phyloP scores from a whole-genome alignment of 352 stramenopile species.

The Peronospora farinosa region DNA sequence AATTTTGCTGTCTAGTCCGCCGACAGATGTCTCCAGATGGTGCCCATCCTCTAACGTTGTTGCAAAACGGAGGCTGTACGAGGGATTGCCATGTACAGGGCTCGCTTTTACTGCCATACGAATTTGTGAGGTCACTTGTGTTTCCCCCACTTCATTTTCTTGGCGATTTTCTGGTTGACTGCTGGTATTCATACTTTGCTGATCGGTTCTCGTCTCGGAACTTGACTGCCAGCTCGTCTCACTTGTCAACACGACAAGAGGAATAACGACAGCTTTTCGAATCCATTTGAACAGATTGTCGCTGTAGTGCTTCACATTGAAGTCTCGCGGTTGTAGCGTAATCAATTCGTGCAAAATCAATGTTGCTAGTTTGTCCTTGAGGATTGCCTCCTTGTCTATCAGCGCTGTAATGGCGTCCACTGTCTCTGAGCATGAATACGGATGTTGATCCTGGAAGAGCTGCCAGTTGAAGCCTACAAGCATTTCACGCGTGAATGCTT shows the following conservation, averaged over 20 bases:
- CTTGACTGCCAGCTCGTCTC: neutral
- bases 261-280: constrained; percentile 21
- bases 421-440: constrained; percentile 5
- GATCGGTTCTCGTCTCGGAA: neutral
- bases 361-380: constrained; percentile 12
- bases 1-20: constrained; percentile 26
- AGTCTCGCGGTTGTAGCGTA: constrained; percentile 20
- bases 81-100: constrained; percentile 21
- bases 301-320: constrained; percentile 9
- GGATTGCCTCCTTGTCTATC: constrained; percentile 13
- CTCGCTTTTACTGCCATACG: constrained; percentile 30
- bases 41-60: constrained; percentile 21
- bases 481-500: constrained; percentile 36
- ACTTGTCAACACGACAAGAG: constrained; percentile 5
- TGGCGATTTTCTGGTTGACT: neutral
- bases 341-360: constrained; percentile 27
- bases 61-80: constrained; percentile 26
- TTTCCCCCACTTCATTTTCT: constrained; percentile 4
- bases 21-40: constrained; percentile 19
- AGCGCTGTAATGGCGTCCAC: constrained; percentile 7
- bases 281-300: constrained; percentile 23
- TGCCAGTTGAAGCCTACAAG: constrained; percentile 60
- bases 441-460: constrained; percentile 19
- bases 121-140: constrained; percentile 8
- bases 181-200: constrained; percentile 1